Percentiles rank a stretch among this genome's conserved stretches.
phyloP scores from a whole-genome alignment of 2,329 filamentous ascomycete species.

The Ophiocordyceps camponoti-rufipedis region DNA sequence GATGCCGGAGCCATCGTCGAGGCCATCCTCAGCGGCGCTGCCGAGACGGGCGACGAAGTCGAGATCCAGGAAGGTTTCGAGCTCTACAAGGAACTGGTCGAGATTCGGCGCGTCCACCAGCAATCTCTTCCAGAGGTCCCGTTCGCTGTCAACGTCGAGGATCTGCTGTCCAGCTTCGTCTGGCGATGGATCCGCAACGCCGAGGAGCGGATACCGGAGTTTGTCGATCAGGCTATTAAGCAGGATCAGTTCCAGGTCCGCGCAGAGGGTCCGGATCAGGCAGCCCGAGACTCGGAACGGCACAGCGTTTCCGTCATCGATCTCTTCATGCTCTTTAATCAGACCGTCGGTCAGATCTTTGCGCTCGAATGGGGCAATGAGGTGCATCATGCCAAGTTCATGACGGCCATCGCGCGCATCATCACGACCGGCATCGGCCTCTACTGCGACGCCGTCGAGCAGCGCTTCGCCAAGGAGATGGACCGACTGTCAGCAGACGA shows the following conservation, averaged over 20 bases:
- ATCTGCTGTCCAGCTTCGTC: constrained; percentile 74
- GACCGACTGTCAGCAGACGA: constrained; percentile 79
- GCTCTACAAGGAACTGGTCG: constrained; percentile 73
- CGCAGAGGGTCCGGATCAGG: constrained; percentile 40
- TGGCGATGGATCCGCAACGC: constrained; percentile 86
- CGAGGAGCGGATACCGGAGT: constrained; percentile 60
- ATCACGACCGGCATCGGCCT: constrained; percentile 67
- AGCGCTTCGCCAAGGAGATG: constrained; percentile 79
- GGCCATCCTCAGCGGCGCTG: constrained; percentile 57
- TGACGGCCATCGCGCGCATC: constrained; percentile 78
- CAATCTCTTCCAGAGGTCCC: constrained; percentile 52
- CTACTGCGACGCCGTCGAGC: constrained; percentile 85
- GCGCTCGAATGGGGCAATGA: constrained; percentile 86
- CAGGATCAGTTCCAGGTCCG: constrained; percentile 74
- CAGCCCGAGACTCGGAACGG: constrained; percentile 59
- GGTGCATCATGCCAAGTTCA: constrained; percentile 86
- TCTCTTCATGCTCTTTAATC: constrained; percentile 84
- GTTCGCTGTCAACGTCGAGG: constrained; percentile 80
- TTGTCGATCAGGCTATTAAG: constrained; percentile 80
- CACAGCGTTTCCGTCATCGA: constrained; percentile 91
- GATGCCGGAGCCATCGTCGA: constrained; percentile 75
- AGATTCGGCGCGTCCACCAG: constrained; percentile 65
- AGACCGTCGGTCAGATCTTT: constrained; percentile 74
- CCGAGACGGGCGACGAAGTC: constrained; percentile 54
- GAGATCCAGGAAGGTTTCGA: constrained; percentile 87